Base-by-base conservation (phyloP, 805 yeast species). In the Brettanomyces anomalus region DNA sequence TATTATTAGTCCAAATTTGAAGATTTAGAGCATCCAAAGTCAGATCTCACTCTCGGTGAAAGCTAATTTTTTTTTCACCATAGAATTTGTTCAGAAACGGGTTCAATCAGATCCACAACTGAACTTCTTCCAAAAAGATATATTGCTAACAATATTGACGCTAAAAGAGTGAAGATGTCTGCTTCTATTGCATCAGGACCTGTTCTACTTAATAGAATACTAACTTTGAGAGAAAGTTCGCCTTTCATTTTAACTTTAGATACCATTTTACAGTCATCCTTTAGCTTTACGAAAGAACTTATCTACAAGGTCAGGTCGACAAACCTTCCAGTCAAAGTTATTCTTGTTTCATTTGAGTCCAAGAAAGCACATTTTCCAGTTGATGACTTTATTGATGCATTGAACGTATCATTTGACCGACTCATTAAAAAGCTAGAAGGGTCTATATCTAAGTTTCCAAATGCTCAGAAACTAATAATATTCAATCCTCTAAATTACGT, bases 181-280 rank as follows among this genome's bases (percentile, higher is more conserved):
- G 49, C 54, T 5, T 44, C 63, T 1, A 46, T 52, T 6, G 60
- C 62, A 7, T 58, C 64, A 3, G 56, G 66, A 35, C 48, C 72
- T n/a, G 81, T 82, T 28, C 65, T 88, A 5, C 66, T 89, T 43
- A 77, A 72, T 37, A 65, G 97, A 45, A 65, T 86, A 5, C 60
- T 93, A 3, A 62, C 79, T 3, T 63, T 85, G 41, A 84, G 80
- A 49, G 97, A 93, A 53, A 61, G 61, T 18, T 74, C 90, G 0
- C 94, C 95, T 0, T 74, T 90, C 43, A 59, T 86, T 3, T 67
- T 90, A 4, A 66, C 83, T 4, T 55, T 75, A 7, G 97, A 93
- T 57, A 71, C 84, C 1, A 61, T 87, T 8, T 66, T 72, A 0
- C 96, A 89, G 58, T 76, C 93, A 0, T 76, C 87, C 0, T 51